A percentile compares a stretch with the other conserved stretches of the same genome.
Evolutionary conservation across 2,329 filamentous ascomycete genomes (phyloP).

Genomic region (Calonectria pseudoturangicola): DNA sequence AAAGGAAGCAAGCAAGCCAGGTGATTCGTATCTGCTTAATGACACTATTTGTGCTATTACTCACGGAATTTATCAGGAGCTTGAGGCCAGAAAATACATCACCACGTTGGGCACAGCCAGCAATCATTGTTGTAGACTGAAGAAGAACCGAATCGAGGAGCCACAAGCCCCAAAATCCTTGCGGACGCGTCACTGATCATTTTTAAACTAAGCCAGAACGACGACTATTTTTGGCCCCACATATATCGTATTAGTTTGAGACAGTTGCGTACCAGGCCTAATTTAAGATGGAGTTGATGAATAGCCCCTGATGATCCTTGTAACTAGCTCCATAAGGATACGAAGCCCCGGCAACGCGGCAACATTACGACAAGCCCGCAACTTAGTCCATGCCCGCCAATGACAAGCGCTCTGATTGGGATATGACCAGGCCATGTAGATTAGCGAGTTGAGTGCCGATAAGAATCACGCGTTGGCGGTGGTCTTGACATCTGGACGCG

Average conservation of each 20-base stretch:
- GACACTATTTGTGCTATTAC: background rate
- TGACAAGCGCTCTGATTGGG: background rate
- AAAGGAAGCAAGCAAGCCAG: background rate
- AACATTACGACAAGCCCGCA: background rate
- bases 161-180: background rate
- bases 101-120: background rate
- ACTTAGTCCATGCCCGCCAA: background rate
- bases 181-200: background rate
- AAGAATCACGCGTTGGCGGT: background rate
- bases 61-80: background rate
- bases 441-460: background rate
- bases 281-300: conserved; percentile 1
- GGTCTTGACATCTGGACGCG: background rate
- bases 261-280: background rate
- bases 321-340: background rate
- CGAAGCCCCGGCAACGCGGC: conserved; percentile 1
- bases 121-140: background rate
- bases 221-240: background rate
- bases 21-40: background rate
- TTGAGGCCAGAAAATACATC: background rate
- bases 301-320: conserved; percentile 11
- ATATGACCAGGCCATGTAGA: background rate
- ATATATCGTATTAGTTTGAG: background rate
- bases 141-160: conserved; percentile 1
- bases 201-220: background rate